Evolutionary conservation across 2,329 filamentous ascomycete species (phyloP).

Genomic region (Colletotrichum eleusines): DNA sequence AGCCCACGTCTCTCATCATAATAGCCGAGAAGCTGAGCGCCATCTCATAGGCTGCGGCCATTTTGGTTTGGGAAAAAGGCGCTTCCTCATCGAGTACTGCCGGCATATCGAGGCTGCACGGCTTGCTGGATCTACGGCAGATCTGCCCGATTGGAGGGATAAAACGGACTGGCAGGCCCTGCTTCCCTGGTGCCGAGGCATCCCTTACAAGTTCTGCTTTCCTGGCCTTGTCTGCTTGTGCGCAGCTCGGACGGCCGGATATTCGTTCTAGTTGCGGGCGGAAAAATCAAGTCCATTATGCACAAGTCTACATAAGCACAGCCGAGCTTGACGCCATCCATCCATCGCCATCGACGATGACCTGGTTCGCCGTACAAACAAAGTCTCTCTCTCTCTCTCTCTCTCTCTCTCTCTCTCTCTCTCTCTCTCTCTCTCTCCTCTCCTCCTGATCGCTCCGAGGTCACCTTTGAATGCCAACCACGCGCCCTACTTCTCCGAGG

Average conservation of each 20-base stretch:
- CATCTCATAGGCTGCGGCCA: not conserved
- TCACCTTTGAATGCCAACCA: too few species aligned
- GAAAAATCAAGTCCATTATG: not conserved
- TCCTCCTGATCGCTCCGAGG: not conserved
- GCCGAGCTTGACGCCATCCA: not conserved
- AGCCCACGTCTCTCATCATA: not conserved
- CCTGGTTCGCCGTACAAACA: not conserved
- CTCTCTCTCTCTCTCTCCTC: too few species aligned
- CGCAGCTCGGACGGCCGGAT: too few species aligned
- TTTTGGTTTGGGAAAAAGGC: too few species aligned
- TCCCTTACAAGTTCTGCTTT: not conserved
- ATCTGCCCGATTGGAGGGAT: not conserved
- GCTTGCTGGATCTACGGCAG: not conserved
- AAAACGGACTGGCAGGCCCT: not conserved
- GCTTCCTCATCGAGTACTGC: not conserved
- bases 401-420: too few species aligned
- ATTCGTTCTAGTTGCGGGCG: too few species aligned
- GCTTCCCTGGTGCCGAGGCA: not conserved
- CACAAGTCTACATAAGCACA: not conserved
- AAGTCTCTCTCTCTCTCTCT: too few species aligned
- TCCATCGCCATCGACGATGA: not conserved
- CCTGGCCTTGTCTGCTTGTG: not conserved
- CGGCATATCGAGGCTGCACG: not conserved
- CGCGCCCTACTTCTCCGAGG: conserved; percentile 27
- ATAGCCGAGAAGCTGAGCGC: not conserved